phyloP scores from a whole-genome alignment of 371 early-diverging fungal genomes.

The Mucor lusitanicus region DNA sequence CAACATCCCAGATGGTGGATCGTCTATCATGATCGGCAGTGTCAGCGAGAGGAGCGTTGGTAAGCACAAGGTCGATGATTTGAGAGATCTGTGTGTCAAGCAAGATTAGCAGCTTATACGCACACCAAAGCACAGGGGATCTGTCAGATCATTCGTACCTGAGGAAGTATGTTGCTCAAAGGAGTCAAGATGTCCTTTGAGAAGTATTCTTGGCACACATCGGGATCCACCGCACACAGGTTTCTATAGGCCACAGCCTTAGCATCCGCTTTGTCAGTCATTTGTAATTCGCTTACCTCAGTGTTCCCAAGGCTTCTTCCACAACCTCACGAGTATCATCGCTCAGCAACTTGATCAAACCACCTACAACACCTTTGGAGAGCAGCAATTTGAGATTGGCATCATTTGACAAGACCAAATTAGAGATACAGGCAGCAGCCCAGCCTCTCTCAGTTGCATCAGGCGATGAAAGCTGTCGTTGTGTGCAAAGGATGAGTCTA shows the following conservation, averaged over 20 bases:
- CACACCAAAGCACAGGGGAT: background rate
- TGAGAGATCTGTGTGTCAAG: constrained; percentile 33
- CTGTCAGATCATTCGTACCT: constrained; percentile 25
- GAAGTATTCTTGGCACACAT: constrained; percentile 69
- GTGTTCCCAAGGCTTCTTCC: constrained; percentile 78
- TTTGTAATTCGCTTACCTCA: constrained; percentile 44
- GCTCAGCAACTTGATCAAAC: constrained; percentile 68
- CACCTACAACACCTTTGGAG: constrained; percentile 67
- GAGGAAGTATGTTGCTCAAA: constrained; percentile 49
- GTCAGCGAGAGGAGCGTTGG: constrained; percentile 44
- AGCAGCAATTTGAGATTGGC: constrained; percentile 71
- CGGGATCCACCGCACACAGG: constrained; percentile 59
- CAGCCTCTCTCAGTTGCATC: constrained; percentile 82
- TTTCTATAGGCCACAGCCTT: constrained; percentile 44
- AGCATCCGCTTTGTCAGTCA: background rate
- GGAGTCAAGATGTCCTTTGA: constrained; percentile 67
- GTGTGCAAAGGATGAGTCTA: background rate
- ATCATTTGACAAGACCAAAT: constrained; percentile 65
- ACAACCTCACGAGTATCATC: constrained; percentile 76
- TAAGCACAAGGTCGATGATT: constrained; percentile 52
- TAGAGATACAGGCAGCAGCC: constrained; percentile 87
- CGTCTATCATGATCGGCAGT: constrained; percentile 56
- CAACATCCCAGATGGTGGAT: constrained; percentile 66
- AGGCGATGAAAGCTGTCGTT: constrained; percentile 57
- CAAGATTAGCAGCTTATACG: background rate